Evolutionary conservation across 2,329 filamentous ascomycete genomes (phyloP).

Genomic region (Aspergillus floridensis): DNA sequence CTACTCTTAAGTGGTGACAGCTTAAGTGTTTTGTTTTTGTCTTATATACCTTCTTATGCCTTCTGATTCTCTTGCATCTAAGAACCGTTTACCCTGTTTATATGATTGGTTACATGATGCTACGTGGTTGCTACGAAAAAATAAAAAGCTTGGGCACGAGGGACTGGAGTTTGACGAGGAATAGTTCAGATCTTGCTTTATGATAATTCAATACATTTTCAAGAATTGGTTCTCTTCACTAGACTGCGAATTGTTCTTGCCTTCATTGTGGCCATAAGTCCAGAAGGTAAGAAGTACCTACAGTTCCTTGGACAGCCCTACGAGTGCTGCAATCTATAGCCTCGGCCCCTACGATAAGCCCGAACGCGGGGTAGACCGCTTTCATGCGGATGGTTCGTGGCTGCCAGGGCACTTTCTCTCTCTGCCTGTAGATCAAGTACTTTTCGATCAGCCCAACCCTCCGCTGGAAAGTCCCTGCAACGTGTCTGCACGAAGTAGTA

Average conservation of each 20-base stretch:
- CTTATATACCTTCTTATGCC: conserved; percentile 3
- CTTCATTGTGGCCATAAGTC: too few species aligned
- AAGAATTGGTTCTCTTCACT: neutral
- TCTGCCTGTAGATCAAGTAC: neutral
- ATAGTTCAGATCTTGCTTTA: conserved; percentile 18
- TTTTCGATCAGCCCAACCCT: neutral
- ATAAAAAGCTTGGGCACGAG: conserved; percentile 31
- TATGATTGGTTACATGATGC: conserved; percentile 26
- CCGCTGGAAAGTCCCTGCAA: too few species aligned
- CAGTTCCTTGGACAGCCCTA: neutral
- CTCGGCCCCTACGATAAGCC: neutral
- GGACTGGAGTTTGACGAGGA: conserved; percentile 33
- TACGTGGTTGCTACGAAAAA: conserved; percentile 31
- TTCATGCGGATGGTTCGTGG: neutral
- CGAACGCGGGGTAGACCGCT: conserved; percentile 1
- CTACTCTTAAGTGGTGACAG: conserved; percentile 64
- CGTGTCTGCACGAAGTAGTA: too few species aligned
- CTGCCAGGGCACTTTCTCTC: neutral
- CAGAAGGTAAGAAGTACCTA: too few species aligned
- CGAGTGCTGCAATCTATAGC: neutral
- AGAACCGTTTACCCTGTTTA: conserved; percentile 19
- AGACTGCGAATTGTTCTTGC: neutral
- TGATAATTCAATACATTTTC: conserved; percentile 10
- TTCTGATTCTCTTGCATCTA: conserved; percentile 19
- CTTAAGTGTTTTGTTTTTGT: conserved; percentile 10